A percentile compares a stretch with the other conserved stretches of the same genome.
These are phyloP conservation scores for Hymenoscyphus scutula DNA, from an alignment of 2,329 filamentous ascomycete species.

Conservation along the genomic window DNA sequence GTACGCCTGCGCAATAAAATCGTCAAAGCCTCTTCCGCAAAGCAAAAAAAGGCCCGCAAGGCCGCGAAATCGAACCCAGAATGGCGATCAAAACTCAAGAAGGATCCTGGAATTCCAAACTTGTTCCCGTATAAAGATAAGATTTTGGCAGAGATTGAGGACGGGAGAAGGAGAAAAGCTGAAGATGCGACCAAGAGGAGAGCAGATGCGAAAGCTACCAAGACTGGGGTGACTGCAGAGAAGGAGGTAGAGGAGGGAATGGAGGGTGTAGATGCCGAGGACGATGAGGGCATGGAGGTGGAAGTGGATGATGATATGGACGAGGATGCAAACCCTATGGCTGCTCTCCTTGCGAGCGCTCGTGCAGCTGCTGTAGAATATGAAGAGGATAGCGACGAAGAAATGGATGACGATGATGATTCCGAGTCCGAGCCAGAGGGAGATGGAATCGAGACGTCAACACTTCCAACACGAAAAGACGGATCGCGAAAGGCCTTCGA, in stretches of 20 bases:
- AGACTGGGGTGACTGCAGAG: constrained; percentile 51
- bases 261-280: constrained; percentile 45
- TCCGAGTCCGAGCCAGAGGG: constrained; percentile 47
- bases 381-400: constrained; percentile 51
- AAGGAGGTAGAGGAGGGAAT: constrained; percentile 45
- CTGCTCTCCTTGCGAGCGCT: constrained; percentile 83
- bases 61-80: constrained; percentile 92
- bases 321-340: constrained; percentile 81
- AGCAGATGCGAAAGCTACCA: constrained; percentile 69
- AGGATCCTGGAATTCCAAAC: constrained; percentile 96
- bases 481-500: constrained; percentile 84
- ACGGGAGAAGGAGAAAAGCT: constrained; percentile 74
- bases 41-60: constrained; percentile 88
- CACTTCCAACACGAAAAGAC: constrained; percentile 53
- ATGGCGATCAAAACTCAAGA: constrained; percentile 94
- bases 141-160: constrained; percentile 91
- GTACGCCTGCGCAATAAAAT: constrained; percentile 94
- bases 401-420: constrained; percentile 55
- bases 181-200: constrained; percentile 71
- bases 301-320: constrained; percentile 56
- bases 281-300: constrained; percentile 50
- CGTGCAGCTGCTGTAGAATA: constrained; percentile 74
- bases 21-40: constrained; percentile 83
- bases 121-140: constrained; percentile 97
- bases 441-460: constrained; percentile 49